A percentile compares a stretch with the other conserved stretches of the same genome.
Conservation (phyloP, 1,284 basidiomycete genomes). For the Puccinia triticina region DNA sequence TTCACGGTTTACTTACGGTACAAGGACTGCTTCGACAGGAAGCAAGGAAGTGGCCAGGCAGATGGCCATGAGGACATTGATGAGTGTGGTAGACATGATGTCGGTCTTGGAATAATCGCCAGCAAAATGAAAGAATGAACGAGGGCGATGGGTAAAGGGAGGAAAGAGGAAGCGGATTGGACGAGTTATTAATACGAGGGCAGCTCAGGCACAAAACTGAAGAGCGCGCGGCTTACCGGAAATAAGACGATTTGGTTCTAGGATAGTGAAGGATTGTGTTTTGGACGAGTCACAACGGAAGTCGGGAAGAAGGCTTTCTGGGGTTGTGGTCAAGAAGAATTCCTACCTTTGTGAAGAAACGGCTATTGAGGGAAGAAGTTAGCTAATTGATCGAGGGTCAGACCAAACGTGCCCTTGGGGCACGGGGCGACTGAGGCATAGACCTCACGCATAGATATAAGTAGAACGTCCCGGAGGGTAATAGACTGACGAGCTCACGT, state of each 20-base stretch:
- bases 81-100: background rate
- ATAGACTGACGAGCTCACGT: slow-evolving; percentile 12
- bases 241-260: background rate
- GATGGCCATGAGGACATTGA: background rate
- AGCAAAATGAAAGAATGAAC: background rate
- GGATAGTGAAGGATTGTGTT: background rate
- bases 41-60: background rate
- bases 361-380: background rate
- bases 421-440: background rate
- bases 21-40: slow-evolving; percentile 5
- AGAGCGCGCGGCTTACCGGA: slow-evolving; percentile 24
- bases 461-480: background rate
- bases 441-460: background rate
- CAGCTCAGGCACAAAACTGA: background rate
- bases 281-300: background rate
- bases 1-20: slow-evolving; percentile 18
- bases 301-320: background rate
- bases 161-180: background rate
- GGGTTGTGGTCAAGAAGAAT: background rate
- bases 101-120: background rate
- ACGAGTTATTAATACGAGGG: background rate
- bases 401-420: background rate
- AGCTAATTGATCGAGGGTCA: background rate
- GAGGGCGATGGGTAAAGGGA: background rate
- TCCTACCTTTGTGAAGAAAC: background rate